Percentiles rank a stretch among this genome's conserved stretches.
These are phyloP conservation scores for Fraxinus sp. DNA, from an alignment of 305 asterid species.

Conservation along the genomic window DNA sequence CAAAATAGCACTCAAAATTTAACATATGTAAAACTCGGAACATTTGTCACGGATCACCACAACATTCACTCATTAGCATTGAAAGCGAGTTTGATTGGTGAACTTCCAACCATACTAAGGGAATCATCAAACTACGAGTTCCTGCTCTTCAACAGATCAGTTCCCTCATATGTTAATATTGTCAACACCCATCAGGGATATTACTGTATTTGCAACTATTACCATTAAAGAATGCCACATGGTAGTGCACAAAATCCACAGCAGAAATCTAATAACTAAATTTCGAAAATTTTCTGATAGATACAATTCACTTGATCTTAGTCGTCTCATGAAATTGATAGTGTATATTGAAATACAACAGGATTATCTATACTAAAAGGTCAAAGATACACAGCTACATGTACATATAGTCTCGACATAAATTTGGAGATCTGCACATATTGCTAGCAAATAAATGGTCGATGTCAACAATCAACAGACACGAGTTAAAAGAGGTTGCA, in stretches of 20 bases:
- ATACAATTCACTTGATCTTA: background rate
- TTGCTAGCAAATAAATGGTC: background rate
- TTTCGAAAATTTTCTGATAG: background rate
- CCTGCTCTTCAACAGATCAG: background rate
- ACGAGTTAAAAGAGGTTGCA: background rate
- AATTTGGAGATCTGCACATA: background rate
- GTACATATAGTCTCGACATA: background rate
- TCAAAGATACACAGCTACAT: background rate
- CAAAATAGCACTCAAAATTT: background rate
- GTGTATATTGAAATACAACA: background rate
- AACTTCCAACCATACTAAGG: background rate
- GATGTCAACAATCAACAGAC: background rate
- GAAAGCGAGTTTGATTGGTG: background rate
- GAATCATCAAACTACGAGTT: background rate
- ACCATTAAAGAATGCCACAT: background rate
- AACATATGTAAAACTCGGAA: background rate
- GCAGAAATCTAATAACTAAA: background rate
- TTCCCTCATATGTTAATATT: background rate
- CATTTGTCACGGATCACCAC: background rate
- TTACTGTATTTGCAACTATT: background rate
- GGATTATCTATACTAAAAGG: background rate
- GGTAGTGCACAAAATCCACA: background rate
- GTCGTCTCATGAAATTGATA: background rate
- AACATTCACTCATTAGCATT: background rate
- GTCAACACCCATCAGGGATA: background rate